Conservation (phyloP, 129 eudicot species). For the Tagetes erecta region DNA sequence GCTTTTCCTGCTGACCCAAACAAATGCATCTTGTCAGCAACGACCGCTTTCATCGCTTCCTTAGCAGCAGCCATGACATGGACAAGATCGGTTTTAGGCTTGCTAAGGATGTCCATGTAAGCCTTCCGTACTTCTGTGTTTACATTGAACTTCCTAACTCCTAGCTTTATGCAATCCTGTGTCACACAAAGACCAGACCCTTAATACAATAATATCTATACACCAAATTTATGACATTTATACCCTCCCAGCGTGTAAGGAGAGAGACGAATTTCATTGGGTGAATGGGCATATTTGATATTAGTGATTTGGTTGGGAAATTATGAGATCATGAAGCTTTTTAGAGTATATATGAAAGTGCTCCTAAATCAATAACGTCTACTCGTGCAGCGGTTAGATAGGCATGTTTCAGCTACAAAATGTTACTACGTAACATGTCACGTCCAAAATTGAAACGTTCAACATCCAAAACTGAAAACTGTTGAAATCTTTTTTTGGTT, state of each 20-base stretch:
- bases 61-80: conserved; percentile 78
- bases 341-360: no score
- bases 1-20: conserved; percentile 90
- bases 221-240: no score
- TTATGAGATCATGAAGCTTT: no score
- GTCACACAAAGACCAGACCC: neutral
- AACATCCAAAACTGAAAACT: neutral
- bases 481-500: neutral
- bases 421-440: no score
- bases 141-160: conserved; percentile 93
- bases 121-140: conserved; percentile 97
- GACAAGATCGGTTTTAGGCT: conserved; percentile 69
- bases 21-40: conserved; percentile 81
- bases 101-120: conserved; percentile 74
- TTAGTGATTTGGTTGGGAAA: no score
- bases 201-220: neutral
- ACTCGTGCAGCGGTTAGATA: no score
- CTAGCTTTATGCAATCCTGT: conserved; percentile 81
- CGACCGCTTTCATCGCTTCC: conserved; percentile 94
- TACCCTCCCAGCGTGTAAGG: no score
- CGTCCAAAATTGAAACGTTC: neutral
- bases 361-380: no score
- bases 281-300: no score
- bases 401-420: no score
- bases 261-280: no score